These are phyloP conservation scores for Hysterangium stoloniferum DNA, from an alignment of 768 basidiomycete species.

Conservation along the genomic window DNA sequence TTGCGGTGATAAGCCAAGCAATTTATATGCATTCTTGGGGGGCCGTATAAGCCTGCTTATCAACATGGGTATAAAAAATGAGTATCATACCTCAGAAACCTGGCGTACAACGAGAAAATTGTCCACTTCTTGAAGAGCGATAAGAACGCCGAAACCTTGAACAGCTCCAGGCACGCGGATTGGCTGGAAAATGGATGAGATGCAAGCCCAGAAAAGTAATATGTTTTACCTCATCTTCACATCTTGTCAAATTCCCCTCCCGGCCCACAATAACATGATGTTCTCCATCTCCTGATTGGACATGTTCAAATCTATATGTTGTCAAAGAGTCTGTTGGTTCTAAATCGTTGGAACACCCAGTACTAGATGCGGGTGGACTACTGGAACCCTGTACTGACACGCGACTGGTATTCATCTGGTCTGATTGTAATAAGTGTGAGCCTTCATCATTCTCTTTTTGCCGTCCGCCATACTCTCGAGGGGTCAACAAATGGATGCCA, in stretches of 20 bases:
- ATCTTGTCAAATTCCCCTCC: slow-evolving; percentile 55
- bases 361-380: not conserved
- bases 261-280: slow-evolving; percentile 63
- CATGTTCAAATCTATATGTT: slow-evolving; percentile 60
- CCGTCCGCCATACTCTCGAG: too few species aligned
- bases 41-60: not conserved
- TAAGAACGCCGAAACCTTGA: slow-evolving; percentile 76
- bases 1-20: slow-evolving; percentile 65
- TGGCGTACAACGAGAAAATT: slow-evolving; percentile 60
- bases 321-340: slow-evolving; percentile 30
- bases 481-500: too few species aligned
- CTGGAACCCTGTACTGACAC: not conserved
- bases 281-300: slow-evolving; percentile 48
- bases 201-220: not conserved
- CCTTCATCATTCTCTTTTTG: too few species aligned
- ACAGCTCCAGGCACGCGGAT: slow-evolving; percentile 77
- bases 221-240: slow-evolving; percentile 63
- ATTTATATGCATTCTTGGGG: slow-evolving; percentile 57
- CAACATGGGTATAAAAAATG: not conserved
- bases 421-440: too few species aligned
- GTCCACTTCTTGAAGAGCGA: slow-evolving; percentile 56
- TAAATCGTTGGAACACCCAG: not conserved
- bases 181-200: slow-evolving; percentile 36
- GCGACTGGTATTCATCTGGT: too few species aligned
- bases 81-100: slow-evolving; percentile 61